Base-by-base conservation (phyloP, 1,284 basidiomycete genomes). In the Boletellus deceptivus region DNA sequence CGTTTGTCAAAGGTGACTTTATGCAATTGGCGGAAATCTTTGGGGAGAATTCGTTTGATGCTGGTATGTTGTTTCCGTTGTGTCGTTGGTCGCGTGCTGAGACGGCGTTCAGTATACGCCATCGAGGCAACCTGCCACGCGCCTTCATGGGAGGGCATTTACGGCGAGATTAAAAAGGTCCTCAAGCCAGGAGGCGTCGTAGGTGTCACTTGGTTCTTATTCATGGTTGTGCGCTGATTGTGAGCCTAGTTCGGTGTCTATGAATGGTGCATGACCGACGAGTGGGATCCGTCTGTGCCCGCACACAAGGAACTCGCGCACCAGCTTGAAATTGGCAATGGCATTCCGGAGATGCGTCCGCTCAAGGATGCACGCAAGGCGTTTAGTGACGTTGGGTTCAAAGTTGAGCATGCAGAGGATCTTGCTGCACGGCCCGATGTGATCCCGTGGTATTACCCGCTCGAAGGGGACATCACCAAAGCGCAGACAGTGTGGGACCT, bases 211-310 rank as follows among this genome's bases (percentile, higher is more conserved):
- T 31, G 0, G 11, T 20, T 14, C 8, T 34, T 16, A 46, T 20
- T 44, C 8, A 25, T 3, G 29, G 16, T 13, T 18, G 4, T 33
- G 39, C 11, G 48, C 54, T 50, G 20, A 58, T 46, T 4, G n/a
- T 34, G 5, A 4, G 20, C 46, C 6, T 36, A 93, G 89, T 98
- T 98, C 70, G 95, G 94, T 68, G 88, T 98, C 40, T 98, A 98
- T 74, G 96, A 98, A 70, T 99, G 96, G 96, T 90, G 87, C 73
- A 98, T 99, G 95, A 98, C 96, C 43, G 95, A 98, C 70, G 71
- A 72, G 10, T 99, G 93, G 90, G 91, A 99, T 70, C 79, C 91
- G 2, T 84, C 85, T 13, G 90, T 82, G 70, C 89, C 94, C 16
- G 73, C 83, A 56, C 96, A 99, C 82, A 95, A 95, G 75, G 82